These are phyloP conservation scores for Trametes punicea DNA, from an alignment of 768 basidiomycete genomes.

Conservation along the genomic window DNA sequence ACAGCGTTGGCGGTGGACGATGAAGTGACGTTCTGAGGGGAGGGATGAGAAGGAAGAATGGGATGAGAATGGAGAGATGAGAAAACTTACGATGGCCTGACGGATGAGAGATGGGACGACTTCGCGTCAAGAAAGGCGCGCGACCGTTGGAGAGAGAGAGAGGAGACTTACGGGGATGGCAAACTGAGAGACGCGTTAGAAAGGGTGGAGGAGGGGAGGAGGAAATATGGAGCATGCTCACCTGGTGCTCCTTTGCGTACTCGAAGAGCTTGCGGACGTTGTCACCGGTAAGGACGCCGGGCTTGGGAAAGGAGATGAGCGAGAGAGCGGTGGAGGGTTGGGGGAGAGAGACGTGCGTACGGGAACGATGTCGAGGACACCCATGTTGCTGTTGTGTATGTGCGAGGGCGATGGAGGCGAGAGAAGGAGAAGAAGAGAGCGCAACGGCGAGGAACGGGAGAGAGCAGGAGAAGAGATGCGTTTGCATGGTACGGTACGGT, in stretches of 20 bases:
- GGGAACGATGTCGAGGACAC: constrained; percentile 80
- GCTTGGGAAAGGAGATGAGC: constrained; percentile 39
- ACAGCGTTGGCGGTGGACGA: constrained; percentile 93
- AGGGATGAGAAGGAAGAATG: background rate
- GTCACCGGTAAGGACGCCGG: constrained; percentile 94
- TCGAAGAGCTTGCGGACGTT: constrained; percentile 94
- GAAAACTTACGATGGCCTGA: constrained; percentile 70
- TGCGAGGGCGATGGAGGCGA: too few relatives aligned
- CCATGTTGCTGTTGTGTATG: constrained; percentile 46
- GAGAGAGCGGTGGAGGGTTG: background rate
- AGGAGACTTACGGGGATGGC: constrained; percentile 74
- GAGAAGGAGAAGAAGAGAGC: constrained; percentile 4
- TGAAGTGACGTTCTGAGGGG: constrained; percentile 85
- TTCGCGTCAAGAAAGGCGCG: background rate
- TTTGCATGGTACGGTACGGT: too few relatives aligned
- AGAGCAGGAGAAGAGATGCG: background rate
- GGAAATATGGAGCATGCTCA: constrained; percentile 32
- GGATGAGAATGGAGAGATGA: background rate
- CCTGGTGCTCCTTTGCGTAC: constrained; percentile 87
- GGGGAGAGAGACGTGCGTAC: constrained; percentile 41
- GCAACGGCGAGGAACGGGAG: background rate
- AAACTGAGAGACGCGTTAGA: constrained; percentile 45
- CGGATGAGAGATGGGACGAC: constrained; percentile 13
- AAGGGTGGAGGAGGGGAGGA: constrained; percentile 13
- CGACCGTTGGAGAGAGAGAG: background rate